Base-by-base conservation (phyloP, 306 rosid species). In the Quercus ilex region DNA sequence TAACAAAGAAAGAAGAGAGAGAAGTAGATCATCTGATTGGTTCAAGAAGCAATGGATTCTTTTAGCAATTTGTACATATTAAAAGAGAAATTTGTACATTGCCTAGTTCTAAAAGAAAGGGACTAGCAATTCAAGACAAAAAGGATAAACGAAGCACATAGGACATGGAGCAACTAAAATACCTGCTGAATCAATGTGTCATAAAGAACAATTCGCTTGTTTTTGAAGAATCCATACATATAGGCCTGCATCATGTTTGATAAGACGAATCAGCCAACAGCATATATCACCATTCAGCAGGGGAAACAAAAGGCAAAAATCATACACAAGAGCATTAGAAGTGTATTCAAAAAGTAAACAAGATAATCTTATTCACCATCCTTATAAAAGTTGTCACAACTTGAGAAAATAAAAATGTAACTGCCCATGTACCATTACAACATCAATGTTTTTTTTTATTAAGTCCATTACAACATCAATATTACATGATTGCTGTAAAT, bases 111-210 rank as follows among this genome's bases (percentile, higher is more conserved):
- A 77, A 55, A 19, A 55, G 60, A 60, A 65, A 51, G 19, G 28
- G 4, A 25, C 46, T 3, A 30, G 70, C 75, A 26, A 73, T 59
- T 67, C 78, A 6, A 74, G 41, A 55, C 71, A 57, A 33, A 55
- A 14, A 41, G 74, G 79, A 68, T 49, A 30, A 68, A 60, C 0
- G 25, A 75, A 76, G 6, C 4, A 1, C 26, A 21, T 62, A 26
- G 77, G 21, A n/a, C 18, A 60, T 67, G 25, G 55, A 62, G 63
- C n/a, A 68, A 26, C 81, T 68, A 43, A 74, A 86, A 79, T 74
- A 93, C 99, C 94, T 93, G 99, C 80, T 95, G 98, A 87, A 95
- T 87, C 87, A 95, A 79, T 41, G 99, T 95, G 87, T 95, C 99
- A 86, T 95, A 95, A 75, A 93, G 97, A 73, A 95, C 99, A 53